Percentiles rank a stretch among this genome's conserved stretches.
These are phyloP conservation scores for Colletotrichum chlorophyti DNA, from an alignment of 2,329 filamentous ascomycete genomes.

Conservation along the genomic window DNA sequence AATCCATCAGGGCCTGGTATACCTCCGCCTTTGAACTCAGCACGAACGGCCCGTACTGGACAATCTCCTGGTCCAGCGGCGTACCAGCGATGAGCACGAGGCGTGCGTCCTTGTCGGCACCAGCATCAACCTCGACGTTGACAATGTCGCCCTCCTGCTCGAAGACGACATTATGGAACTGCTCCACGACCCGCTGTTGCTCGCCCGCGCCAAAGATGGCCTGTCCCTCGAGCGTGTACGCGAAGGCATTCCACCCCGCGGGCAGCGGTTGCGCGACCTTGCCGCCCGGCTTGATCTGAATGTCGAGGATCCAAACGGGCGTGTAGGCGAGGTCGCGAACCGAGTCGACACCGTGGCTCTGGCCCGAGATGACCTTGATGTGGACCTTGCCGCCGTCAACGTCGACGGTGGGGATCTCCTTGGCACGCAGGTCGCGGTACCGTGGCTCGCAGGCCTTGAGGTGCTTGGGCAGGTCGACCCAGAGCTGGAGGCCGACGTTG, in stretches of 20 bases:
- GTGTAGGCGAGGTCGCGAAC: constrained; percentile 93
- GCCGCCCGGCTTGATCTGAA: constrained; percentile 81
- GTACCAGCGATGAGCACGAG: constrained; percentile 80
- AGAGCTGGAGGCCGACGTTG: constrained; percentile 90
- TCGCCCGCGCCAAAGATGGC: constrained; percentile 66
- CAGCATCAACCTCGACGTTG: constrained; percentile 71
- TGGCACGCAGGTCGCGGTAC: constrained; percentile 82
- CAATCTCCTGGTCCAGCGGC: constrained; percentile 79
- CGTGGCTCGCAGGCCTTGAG: constrained; percentile 90
- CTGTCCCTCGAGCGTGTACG: constrained; percentile 81
- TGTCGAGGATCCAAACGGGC: constrained; percentile 93
- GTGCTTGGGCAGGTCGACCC: constrained; percentile 86
- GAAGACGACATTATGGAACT: constrained; percentile 91
- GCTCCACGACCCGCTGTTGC: constrained; percentile 60
- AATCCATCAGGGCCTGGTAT: constrained; percentile 79
- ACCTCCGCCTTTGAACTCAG: constrained; percentile 75
- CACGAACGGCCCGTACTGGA: constrained; percentile 90
- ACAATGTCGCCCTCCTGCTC: constrained; percentile 80
- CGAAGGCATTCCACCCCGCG: constrained; percentile 86
- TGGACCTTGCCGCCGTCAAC: constrained; percentile 76
- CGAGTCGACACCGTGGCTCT: constrained; percentile 82
- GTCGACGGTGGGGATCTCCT: constrained; percentile 79
- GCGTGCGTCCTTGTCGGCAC: constrained; percentile 63
- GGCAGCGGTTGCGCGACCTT: constrained; percentile 78
- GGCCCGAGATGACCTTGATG: constrained; percentile 90